Evolutionary conservation across 352 stramenopile genomes (phyloP), one percentile per base, ranked within the genome.

Genomic region (Plasmopara muralis): DNA sequence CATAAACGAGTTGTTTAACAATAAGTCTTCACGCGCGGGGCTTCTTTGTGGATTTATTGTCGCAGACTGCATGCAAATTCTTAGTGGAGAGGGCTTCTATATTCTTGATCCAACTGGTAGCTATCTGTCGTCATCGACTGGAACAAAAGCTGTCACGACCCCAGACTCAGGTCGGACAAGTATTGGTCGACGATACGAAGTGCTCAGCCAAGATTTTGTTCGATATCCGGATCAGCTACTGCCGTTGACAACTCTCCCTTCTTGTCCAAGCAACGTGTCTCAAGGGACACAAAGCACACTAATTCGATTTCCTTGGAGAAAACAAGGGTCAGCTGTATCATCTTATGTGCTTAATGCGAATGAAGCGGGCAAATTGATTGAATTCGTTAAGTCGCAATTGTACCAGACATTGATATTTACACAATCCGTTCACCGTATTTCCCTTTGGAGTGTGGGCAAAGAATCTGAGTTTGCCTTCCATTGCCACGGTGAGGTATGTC

Each of bases 11-110:
- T 54, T 85, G 8, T 87, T 77, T 41, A 58, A 62, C 10, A 62
- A 68, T 33, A 75, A 85, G 29, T 70, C 70, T 13, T 82, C 74
- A 10, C 70, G 72, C 33, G 35, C 66, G 12, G 80, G 74, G 4
- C 60, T 91, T 28, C 57, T 89, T 13, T 74, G 62, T 12, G 77
- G 76, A 0, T 87, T 91, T 50, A 64, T 73, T 14, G 68, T 74
- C n/a, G 77, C 75, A 5, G 77, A 91, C 31, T 91, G 77, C 52
- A 73, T 89, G 57, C 81, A 91, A 50, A 85, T 91, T 57, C 55
- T 91, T 6, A 88, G 74, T 47, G 81, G 76, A 25, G 68, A 83
- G n/a, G 64, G 64, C 0, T 88, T 89, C 43, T 91, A 87, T 45
- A 64, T 91, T 37, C 52, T 91, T n/a, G 81, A 91, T 55, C 81